phyloP scores from a whole-genome alignment of 108 stramenopile genomes.

The Cyclotella atomus region DNA sequence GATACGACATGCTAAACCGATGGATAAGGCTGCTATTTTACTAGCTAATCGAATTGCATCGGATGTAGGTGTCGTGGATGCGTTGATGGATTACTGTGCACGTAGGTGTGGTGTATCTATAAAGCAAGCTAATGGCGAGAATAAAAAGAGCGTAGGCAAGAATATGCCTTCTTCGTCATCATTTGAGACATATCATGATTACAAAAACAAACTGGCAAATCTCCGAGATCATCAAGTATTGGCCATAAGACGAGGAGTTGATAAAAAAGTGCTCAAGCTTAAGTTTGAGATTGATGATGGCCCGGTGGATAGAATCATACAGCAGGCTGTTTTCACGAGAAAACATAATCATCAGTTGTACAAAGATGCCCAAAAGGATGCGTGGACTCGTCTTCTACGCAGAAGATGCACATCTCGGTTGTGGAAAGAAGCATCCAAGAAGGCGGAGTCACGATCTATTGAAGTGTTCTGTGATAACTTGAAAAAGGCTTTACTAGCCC shows the following conservation, averaged over 20 bases:
- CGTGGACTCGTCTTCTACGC: constrained; percentile 56
- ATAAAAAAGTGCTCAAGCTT: constrained; percentile 55
- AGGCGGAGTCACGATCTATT: constrained; percentile 51
- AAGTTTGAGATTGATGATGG: constrained; percentile 57
- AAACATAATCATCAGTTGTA: constrained; percentile 20
- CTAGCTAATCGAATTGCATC: constrained; percentile 60
- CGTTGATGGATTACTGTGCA: constrained; percentile 35
- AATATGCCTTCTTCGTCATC: constrained; percentile 8
- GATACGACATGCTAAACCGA: constrained; percentile 26
- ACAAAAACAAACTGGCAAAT: constrained; percentile 18
- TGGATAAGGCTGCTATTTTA: constrained; percentile 44
- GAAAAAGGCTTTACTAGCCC: constrained; percentile 50
- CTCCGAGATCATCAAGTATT: constrained; percentile 61
- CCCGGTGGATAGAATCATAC: constrained; percentile 17
- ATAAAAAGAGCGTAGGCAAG: constrained; percentile 16
- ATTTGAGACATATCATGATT: constrained; percentile 58
- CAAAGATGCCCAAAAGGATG: constrained; percentile 57
- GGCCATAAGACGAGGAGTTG: constrained; percentile 63
- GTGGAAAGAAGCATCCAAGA: constrained; percentile 51
- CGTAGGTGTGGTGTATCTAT: constrained; percentile 47
- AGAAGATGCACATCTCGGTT: constrained; percentile 41
- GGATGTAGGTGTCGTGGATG: constrained; percentile 48
- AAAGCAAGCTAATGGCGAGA: constrained; percentile 18
- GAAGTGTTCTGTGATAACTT: constrained; percentile 58
- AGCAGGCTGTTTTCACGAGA: not conserved